Evolutionary conservation across 192 early-diverging fungal species (phyloP), one percentile per base, ranked within the genome.

Genomic region (Umbelopsis sp.): DNA sequence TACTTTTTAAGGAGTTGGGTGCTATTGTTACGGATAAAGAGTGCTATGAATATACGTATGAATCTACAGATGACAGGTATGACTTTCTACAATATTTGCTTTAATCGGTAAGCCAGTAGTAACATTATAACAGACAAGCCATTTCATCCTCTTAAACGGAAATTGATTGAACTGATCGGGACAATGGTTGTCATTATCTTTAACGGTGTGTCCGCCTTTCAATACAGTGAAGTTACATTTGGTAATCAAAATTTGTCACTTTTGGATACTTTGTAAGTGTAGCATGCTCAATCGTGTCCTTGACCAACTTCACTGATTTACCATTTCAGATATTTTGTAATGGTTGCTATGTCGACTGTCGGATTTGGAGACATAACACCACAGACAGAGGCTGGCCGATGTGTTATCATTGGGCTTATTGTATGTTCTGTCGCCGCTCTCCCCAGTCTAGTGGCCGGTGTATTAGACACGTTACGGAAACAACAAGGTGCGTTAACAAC

Each of bases 311-410:
- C 3, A 53, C 20, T 21, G n/a, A 46, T 11, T 2, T n/a, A 13
- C 30, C 11, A 15, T 22, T 2, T 50, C 46, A 78, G 74, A 16
- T 87, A 89, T 61, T 87, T 91, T 77, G 80, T 88, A 21, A 79
- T 90, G 51, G 88, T 90, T 66, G 89, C 88, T 2, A 75, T 88
- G n/a, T 85, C 87, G 3, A 92, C 91, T 3, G 91, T 92, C 10
- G 91, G 91, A 20, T 92, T 90, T 70, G 91, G 91, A 74, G 90
- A 92, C 65, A 84, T 92, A 46, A 83, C 87, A 0, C 83, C 91
- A 12, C 71, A 75, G 30, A 80, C 89, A 9, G 68, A 78, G 4
- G 80, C 75, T 18, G 87, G 83, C 21, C 74, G 84, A 69, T n/a
- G 87, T 15, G 85, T 88, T 20, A 81, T 91, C 53, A 82, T 90